Conservation (phyloP, 495 filamentous ascomycete species). For the Penicillium coprophilum region DNA sequence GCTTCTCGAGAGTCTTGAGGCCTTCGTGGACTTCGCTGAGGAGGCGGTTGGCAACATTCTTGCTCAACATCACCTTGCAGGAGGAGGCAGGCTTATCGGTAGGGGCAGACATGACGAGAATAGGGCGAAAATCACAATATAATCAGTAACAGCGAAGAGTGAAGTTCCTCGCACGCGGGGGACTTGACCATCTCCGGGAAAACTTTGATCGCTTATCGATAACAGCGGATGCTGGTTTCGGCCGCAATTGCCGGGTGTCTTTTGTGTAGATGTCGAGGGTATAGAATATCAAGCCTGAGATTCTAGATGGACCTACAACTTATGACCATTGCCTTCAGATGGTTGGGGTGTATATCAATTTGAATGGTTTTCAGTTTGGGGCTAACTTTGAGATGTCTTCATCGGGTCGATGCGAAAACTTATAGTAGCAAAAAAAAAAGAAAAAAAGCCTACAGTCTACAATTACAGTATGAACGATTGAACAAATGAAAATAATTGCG, state of each 20-base stretch:
- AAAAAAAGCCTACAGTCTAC: neutral
- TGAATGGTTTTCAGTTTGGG: neutral
- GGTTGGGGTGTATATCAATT: neutral
- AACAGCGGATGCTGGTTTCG: constrained; percentile 42
- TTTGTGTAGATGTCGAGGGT: neutral
- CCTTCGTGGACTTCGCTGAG: constrained; percentile 73
- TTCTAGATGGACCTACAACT: neutral
- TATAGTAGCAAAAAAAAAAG: neutral
- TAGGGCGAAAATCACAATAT: constrained; percentile 3
- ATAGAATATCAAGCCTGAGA: neutral
- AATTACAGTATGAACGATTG: neutral
- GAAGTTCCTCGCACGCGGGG: constrained; percentile 19
- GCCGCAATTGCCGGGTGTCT: constrained; percentile 20
- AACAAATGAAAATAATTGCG: constrained; percentile 37
- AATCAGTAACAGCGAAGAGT: constrained; percentile 12
- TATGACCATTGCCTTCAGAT: neutral
- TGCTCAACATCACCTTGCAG: constrained; percentile 90
- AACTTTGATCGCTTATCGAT: constrained; percentile 50
- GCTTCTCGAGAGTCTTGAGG: constrained; percentile 63
- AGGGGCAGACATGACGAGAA: constrained; percentile 37
- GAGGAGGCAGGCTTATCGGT: constrained; percentile 47
- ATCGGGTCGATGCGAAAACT: neutral
- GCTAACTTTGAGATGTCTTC: too few species aligned
- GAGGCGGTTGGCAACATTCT: constrained; percentile 76
- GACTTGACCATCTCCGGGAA: constrained; percentile 26